A percentile compares a stretch with the other conserved stretches of the same genome.
phyloP scores from a whole-genome alignment of 1,139 yeast species.

The Suhomyces bribrorum region DNA sequence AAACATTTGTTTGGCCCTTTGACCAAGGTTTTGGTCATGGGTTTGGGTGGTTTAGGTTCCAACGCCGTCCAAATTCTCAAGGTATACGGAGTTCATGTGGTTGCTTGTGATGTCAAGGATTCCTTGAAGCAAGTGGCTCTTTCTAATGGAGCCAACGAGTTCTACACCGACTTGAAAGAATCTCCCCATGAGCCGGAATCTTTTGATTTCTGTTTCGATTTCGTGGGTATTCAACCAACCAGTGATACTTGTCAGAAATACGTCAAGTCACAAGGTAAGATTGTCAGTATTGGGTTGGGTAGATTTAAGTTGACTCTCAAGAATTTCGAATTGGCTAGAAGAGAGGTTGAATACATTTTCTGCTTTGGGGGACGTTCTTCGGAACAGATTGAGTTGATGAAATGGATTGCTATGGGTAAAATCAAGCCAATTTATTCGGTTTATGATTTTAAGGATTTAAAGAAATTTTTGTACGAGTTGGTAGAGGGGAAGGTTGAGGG shows the following conservation, averaged over 20 bases:
- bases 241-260: conserved; percentile 35
- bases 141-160: conserved; percentile 46
- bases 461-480: conserved; percentile 37
- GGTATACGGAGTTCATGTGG: conserved; percentile 41
- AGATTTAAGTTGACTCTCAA: conserved; percentile 30
- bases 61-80: conserved; percentile 50
- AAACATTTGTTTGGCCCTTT: conserved; percentile 34
- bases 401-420: conserved; percentile 44
- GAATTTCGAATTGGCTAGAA: conserved; percentile 40
- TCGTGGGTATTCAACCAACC: conserved; percentile 46
- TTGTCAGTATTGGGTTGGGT: conserved; percentile 49
- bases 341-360: conserved; percentile 44
- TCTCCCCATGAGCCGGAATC: conserved; percentile 32
- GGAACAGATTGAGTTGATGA: conserved; percentile 48
- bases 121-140: conserved; percentile 32
- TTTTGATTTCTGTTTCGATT: conserved; percentile 46
- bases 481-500: conserved; percentile 44
- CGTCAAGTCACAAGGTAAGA: conserved; percentile 39
- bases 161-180: conserved; percentile 32
- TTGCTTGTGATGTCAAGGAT: conserved; percentile 42
- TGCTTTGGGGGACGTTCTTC: conserved; percentile 50
- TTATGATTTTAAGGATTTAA: conserved; percentile 38
- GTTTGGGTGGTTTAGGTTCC: conserved; percentile 54
- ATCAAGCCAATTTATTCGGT: conserved; percentile 40
- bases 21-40: conserved; percentile 44